phyloP scores from a whole-genome alignment of 1,284 basidiomycete species.

The Phellopilus nigrolimitatus region DNA sequence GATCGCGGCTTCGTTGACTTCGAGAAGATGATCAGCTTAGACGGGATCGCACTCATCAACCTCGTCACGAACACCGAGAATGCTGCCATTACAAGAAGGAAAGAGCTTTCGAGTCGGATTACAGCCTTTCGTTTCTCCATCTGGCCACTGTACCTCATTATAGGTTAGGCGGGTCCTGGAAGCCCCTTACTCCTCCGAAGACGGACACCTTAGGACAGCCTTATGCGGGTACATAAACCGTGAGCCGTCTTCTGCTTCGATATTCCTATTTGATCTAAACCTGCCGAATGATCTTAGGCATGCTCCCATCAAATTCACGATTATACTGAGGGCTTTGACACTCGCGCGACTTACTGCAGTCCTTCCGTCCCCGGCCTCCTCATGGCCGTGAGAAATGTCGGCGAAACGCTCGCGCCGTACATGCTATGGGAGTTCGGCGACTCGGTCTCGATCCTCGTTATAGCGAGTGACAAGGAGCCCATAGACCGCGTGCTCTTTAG shows the following conservation, averaged over 20 bases:
- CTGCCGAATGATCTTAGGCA: constrained; percentile 38
- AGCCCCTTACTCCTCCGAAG: constrained; percentile 69
- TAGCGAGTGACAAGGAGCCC: constrained; percentile 92
- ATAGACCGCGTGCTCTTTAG: constrained; percentile 89
- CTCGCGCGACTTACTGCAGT: constrained; percentile 87
- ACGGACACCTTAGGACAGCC: constrained; percentile 71
- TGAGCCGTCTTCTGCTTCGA: constrained; percentile 33
- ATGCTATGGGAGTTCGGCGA: constrained; percentile 96
- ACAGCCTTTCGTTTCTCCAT: constrained; percentile 40
- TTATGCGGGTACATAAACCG: constrained; percentile 73
- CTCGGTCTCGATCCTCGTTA: constrained; percentile 88
- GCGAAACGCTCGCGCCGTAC: constrained; percentile 78
- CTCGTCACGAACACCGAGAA: constrained; percentile 80
- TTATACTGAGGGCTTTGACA: constrained; percentile 89
- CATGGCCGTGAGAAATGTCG: constrained; percentile 98
- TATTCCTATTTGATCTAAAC: not conserved
- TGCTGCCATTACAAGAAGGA: constrained; percentile 68
- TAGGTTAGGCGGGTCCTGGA: constrained; percentile 84
- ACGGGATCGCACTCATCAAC: constrained; percentile 94
- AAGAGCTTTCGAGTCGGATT: constrained; percentile 82
- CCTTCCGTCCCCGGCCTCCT: constrained; percentile 90
- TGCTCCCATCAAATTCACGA: constrained; percentile 93
- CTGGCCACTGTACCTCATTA: too few relatives aligned
- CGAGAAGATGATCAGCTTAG: constrained; percentile 95
- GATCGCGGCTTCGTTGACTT: constrained; percentile 90